Conservation (phyloP, 2,329 filamentous ascomycete genomes). For the Epichloe festucae region DNA sequence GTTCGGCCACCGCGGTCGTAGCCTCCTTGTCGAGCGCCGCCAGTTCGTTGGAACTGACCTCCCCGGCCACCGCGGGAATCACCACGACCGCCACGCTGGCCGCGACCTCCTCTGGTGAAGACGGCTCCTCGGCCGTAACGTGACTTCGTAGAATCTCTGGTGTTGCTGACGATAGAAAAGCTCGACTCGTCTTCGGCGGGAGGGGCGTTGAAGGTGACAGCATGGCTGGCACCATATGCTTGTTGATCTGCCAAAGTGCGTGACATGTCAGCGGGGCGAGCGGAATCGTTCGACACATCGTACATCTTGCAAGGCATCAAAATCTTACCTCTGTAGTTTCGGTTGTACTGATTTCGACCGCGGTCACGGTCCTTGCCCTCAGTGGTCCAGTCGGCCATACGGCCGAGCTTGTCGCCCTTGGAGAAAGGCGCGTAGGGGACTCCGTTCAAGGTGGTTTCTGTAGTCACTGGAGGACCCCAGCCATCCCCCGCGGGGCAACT, state of each 20-base stretch:
- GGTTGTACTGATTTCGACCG: constrained; percentile 76
- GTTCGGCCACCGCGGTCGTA: constrained; percentile 64
- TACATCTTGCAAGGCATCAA: too few relatives aligned
- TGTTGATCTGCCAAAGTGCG: constrained; percentile 59
- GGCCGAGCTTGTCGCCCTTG: constrained; percentile 95
- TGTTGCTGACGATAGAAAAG: constrained; percentile 97
- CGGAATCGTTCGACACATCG: neutral
- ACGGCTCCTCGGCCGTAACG: constrained; percentile 83
- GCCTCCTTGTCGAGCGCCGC: constrained; percentile 53
- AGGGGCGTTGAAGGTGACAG: constrained; percentile 78
- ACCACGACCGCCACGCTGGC: constrained; percentile 59
- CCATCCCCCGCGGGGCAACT: constrained; percentile 64
- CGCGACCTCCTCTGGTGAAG: constrained; percentile 69
- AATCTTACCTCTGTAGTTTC: constrained; percentile 74
- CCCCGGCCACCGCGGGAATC: constrained; percentile 44
- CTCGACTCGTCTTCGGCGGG: constrained; percentile 89
- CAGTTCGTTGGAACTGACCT: constrained; percentile 56
- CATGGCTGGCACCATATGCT: constrained; percentile 84
- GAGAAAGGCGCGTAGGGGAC: constrained; percentile 97
- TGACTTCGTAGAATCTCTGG: constrained; percentile 70
- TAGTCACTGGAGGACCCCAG: constrained; percentile 78
- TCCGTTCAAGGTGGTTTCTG: constrained; percentile 81
- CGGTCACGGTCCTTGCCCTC: constrained; percentile 77
- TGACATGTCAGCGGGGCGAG: neutral
- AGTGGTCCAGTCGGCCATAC: constrained; percentile 96